Conservation (phyloP, 192 early-diverging fungal genomes). For the Gaertneriomyces semiglobifer region DNA sequence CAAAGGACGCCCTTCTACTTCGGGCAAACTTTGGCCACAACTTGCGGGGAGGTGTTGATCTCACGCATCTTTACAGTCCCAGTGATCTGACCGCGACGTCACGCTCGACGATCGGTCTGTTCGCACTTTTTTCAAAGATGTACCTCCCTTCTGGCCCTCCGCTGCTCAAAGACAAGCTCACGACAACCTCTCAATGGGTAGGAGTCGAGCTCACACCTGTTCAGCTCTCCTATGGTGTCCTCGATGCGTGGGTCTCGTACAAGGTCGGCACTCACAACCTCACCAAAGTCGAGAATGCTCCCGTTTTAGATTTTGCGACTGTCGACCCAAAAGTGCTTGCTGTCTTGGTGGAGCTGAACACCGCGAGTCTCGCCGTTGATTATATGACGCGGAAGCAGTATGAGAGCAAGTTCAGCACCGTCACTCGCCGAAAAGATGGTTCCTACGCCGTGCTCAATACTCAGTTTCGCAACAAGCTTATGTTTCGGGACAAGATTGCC, state of each 20-base stretch:
- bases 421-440: slow-evolving; percentile 1
- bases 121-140: slow-evolving; percentile 12
- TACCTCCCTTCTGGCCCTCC: slow-evolving; percentile 7
- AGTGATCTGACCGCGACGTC: not conserved
- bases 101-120: slow-evolving; percentile 8
- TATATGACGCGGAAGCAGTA: slow-evolving; percentile 19
- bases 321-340: not conserved
- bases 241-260: slow-evolving; percentile 25
- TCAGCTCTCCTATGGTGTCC: slow-evolving; percentile 15
- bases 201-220: slow-evolving; percentile 12
- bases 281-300: not conserved
- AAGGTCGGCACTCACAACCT: slow-evolving; percentile 20
- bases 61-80: slow-evolving; percentile 17
- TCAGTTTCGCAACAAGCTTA: slow-evolving; percentile 22
- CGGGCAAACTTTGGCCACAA: slow-evolving; percentile 17
- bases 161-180: slow-evolving; percentile 16
- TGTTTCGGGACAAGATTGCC: slow-evolving; percentile 9
- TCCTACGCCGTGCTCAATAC: slow-evolving; percentile 13
- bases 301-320: slow-evolving; percentile 11
- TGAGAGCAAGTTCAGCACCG: slow-evolving; percentile 24
- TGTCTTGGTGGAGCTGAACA: slow-evolving; percentile 4
- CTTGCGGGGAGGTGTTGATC: slow-evolving; percentile 18
- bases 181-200: slow-evolving; percentile 20
- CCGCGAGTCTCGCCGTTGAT: slow-evolving; percentile 14
- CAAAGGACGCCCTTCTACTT: slow-evolving; percentile 20